These are phyloP conservation scores for Rhizopus delemar DNA, from an alignment of 371 early-diverging fungal species.

Conservation along the genomic window DNA sequence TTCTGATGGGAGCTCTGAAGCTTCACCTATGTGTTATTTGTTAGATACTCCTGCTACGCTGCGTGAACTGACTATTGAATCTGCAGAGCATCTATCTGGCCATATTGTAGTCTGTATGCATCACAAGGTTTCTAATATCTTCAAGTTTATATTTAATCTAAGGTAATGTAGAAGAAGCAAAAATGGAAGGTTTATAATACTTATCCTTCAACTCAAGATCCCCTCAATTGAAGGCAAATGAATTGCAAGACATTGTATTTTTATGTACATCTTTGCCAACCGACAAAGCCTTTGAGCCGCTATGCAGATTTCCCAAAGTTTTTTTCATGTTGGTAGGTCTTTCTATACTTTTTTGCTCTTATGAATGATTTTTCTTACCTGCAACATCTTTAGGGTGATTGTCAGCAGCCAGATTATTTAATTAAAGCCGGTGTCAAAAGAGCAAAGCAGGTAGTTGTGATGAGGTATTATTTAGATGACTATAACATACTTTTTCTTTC, in stretches of 20 bases:
- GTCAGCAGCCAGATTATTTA: constrained; percentile 59
- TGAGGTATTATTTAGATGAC: constrained; percentile 36
- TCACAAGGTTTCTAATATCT: constrained; percentile 45
- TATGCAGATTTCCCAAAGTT: constrained; percentile 57
- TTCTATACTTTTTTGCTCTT: constrained; percentile 10
- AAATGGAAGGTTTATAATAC: not conserved
- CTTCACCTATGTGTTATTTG: constrained; percentile 51
- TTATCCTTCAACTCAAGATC: constrained; percentile 27
- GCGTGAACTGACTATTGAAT: constrained; percentile 30
- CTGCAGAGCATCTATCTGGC: constrained; percentile 36
- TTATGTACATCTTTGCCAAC: constrained; percentile 48
- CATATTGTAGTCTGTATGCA: constrained; percentile 54
- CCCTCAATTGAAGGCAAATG: constrained; percentile 37
- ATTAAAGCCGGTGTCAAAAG: constrained; percentile 56
- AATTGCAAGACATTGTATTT: constrained; percentile 57
- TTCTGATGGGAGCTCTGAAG: constrained; percentile 25
- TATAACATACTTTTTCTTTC: no score
- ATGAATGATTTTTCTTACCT: constrained; percentile 4
- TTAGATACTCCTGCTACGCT: constrained; percentile 39
- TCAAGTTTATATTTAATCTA: constrained; percentile 49
- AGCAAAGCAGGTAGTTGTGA: constrained; percentile 62
- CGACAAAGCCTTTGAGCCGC: constrained; percentile 41
- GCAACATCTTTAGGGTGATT: constrained; percentile 44
- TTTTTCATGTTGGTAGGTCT: constrained; percentile 55
- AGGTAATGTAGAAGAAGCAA: constrained; percentile 19